Evolutionary conservation across 1,139 yeast species (phyloP).

Genomic region (Zygosaccharomyces pseudobailii): DNA sequence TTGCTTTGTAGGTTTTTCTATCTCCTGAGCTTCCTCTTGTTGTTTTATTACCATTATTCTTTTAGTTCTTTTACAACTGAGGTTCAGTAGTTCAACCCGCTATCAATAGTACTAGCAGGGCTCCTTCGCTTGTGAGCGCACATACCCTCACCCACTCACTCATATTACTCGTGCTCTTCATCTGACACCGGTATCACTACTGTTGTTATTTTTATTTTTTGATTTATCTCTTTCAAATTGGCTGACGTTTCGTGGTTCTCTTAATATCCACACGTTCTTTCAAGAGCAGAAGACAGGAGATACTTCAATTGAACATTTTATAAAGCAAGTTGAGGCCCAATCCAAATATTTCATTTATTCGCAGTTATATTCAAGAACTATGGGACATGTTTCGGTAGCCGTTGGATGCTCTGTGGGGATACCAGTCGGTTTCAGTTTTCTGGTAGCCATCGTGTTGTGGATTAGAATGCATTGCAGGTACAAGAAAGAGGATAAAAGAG

Average conservation of each 20-base stretch:
- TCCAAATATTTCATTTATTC: not conserved
- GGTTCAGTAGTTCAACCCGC: not conserved
- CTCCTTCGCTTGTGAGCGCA: not conserved
- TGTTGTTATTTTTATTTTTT: not conserved
- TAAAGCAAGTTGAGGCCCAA: not conserved
- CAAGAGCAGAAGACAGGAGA: not conserved
- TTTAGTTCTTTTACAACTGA: not conserved
- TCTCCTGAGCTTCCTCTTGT: not conserved
- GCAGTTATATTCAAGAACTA: constrained; percentile 13
- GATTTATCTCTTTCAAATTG: not conserved
- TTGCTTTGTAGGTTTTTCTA: not conserved
- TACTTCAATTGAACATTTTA: not conserved
- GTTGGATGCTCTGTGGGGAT: constrained; percentile 49
- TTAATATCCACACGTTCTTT: not conserved
- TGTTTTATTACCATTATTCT: not conserved
- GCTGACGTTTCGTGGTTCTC: not conserved
- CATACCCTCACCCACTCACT: not conserved
- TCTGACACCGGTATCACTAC: no score
- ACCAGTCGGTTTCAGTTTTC: constrained; percentile 38
- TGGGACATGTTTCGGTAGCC: constrained; percentile 37
- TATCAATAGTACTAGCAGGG: not conserved
- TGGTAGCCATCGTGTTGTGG: constrained; percentile 37
- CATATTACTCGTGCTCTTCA: no score
- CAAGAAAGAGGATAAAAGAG: constrained; percentile 36
- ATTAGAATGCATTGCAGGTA: constrained; percentile 36